phyloP scores from a whole-genome alignment of 108 stramenopile genomes.

The Nitzschia sp. region DNA sequence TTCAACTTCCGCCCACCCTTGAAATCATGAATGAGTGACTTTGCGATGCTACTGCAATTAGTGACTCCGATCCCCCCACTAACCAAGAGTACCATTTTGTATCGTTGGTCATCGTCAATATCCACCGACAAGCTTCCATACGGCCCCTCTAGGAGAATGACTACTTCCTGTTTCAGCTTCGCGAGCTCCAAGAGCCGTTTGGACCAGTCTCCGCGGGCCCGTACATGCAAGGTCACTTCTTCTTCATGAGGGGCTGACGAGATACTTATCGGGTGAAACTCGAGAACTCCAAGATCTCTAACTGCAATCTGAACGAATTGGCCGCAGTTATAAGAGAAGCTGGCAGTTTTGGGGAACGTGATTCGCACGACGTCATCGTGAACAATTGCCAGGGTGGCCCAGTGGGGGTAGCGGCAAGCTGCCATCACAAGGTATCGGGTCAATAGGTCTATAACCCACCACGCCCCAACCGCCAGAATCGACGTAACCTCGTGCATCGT shows the following conservation, averaged over 20 bases:
- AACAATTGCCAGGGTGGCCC: conserved; percentile 17
- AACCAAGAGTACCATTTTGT: conserved; percentile 45
- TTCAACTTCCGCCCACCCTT: conserved; percentile 27
- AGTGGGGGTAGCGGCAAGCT: conserved; percentile 25
- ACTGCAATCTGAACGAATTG: conserved; percentile 49
- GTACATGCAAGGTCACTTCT: conserved; percentile 44
- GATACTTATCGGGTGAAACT: conserved; percentile 50
- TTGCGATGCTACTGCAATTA: conserved; percentile 10
- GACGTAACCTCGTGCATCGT: conserved; percentile 33
- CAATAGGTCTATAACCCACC: conserved; percentile 37
- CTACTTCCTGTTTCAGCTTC: conserved; percentile 7
- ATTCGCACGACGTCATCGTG: conserved; percentile 43
- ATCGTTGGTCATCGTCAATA: conserved; percentile 27
- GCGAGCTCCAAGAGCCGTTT: conserved; percentile 36
- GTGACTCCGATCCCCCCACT: conserved; percentile 63
- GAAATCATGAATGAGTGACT: conserved; percentile 34
- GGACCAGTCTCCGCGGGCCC: conserved; percentile 48
- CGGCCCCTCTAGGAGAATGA: conserved; percentile 50
- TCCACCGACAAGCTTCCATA: conserved; percentile 48
- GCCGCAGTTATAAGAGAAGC: conserved; percentile 52
- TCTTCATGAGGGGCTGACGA: conserved; percentile 33
- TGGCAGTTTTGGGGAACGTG: conserved; percentile 33
- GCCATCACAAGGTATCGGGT: conserved; percentile 47
- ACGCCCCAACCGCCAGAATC: conserved; percentile 3
- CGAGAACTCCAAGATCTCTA: conserved; percentile 21